Conservation (phyloP, 2,329 filamentous ascomycete species). For the Trichoderma semiorbis region DNA sequence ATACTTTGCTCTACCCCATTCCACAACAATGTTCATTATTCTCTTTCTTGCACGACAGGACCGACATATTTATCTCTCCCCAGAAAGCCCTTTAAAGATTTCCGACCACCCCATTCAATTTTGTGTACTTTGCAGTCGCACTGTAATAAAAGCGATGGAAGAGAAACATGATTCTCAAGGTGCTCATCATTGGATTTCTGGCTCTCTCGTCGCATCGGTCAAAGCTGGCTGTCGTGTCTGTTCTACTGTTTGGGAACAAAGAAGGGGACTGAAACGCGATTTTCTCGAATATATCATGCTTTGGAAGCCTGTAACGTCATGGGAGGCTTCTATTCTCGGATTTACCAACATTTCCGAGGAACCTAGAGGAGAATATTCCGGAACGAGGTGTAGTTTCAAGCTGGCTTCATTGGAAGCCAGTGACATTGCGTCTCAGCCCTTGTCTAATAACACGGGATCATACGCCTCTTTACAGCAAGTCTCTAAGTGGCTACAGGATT, state of each 20-base stretch:
- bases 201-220: neutral
- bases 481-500: neutral
- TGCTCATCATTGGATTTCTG: neutral
- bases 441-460: neutral
- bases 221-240: neutral
- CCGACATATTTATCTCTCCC: neutral
- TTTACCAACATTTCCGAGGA: neutral
- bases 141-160: neutral
- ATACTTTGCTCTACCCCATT: neutral
- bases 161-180: neutral
- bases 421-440: neutral
- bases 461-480: neutral
- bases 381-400: neutral
- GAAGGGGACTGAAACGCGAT: neutral
- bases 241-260: neutral
- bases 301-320: neutral
- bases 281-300: neutral
- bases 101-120: neutral
- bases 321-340: neutral
- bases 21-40: neutral
- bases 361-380: neutral
- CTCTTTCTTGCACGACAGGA: neutral
- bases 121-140: neutral
- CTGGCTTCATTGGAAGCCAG: neutral
- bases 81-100: neutral